Evolutionary conservation across 148 eudicot species (phyloP).

Genomic region (Silene uniflora): DNA sequence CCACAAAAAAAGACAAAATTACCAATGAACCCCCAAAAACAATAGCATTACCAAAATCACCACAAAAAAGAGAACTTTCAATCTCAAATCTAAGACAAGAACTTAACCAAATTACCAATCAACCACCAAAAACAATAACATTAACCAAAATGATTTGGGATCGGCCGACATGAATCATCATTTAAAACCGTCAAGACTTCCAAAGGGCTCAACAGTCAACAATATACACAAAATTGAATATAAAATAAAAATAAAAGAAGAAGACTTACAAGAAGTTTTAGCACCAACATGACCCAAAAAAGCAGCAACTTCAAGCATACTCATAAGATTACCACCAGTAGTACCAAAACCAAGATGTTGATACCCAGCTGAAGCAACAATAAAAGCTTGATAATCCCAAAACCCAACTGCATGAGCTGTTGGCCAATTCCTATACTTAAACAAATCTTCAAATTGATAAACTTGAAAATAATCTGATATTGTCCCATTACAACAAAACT

Average conservation of each 20-base stretch:
- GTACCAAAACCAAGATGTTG: slow-evolving; percentile 86
- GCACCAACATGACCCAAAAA: slow-evolving; percentile 87
- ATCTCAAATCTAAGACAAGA: background rate
- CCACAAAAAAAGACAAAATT: background rate
- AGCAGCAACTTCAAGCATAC: slow-evolving; percentile 75
- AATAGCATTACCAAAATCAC: background rate
- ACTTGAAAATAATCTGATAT: slow-evolving; percentile 68
- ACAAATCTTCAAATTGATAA: slow-evolving; percentile 81
- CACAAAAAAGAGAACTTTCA: background rate
- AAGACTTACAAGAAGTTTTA: slow-evolving; percentile 65
- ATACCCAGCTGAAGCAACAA: slow-evolving; percentile 47
- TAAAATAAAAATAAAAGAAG: background rate
- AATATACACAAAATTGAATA: background rate
- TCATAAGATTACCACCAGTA: slow-evolving; percentile 56
- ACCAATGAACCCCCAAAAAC: background rate
- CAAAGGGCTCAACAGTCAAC: background rate
- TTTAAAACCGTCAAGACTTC: no score
- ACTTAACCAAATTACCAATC: background rate
- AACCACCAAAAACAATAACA: background rate
- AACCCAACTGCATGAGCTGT: slow-evolving; percentile 83
- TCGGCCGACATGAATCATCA: no score
- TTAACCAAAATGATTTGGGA: background rate
- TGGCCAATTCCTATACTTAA: slow-evolving; percentile 71
- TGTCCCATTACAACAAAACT: slow-evolving; percentile 71
- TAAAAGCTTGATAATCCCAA: slow-evolving; percentile 81